Evolutionary conservation across 1,284 basidiomycete species (phyloP), one percentile per base, ranked within the genome.

Genomic region (Rhodofomes roseus): DNA sequence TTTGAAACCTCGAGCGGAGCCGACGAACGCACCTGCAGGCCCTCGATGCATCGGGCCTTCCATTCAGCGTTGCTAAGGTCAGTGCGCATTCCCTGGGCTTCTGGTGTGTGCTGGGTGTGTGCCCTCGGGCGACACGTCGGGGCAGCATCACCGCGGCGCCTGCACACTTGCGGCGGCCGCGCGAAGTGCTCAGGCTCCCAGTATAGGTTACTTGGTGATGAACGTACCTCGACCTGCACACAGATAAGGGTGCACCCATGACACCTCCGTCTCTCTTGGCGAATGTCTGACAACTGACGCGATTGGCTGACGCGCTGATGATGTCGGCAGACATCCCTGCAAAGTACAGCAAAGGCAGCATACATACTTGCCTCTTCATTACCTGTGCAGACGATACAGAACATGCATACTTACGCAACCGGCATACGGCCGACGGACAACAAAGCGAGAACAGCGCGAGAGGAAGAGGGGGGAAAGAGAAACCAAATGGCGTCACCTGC

Each of bases 291-390:
- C 20, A 12, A 9, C 6, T 44, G 41, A 48, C 27, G 11, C 46
- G 16, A 48, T 48, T 16, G n/a, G n/a, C 41, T 12, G 4, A 23
- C 8, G 41, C 8, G 6, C 14, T 9, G 20, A 46, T 27, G 43
- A 14, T 46, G 22, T 14, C 6, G 6, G 34, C 22, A 59, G n/a
- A 59, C 23, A 27, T 53, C 27, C 53, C 34, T 36, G 34, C 6
- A 36, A 36, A 37, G 31, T 37, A 6, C 50, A 20, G 31, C 31
- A 31, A 25, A 11, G n/a, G 20, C 16, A 18, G 12, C 50, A 52
- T 69, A 69, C 65, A 66, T 67, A 69, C 67, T 69, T 69, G 67
- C 67, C 67, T 67, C 65, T 48, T 54, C 60, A 68, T 67, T 64
- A 65, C 67, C 67, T 66, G 63, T 63, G 61, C 58, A 61, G 55